These are phyloP conservation scores for Podospora tetraspora DNA, from an alignment of 495 filamentous ascomycete species.

Conservation along the genomic window DNA sequence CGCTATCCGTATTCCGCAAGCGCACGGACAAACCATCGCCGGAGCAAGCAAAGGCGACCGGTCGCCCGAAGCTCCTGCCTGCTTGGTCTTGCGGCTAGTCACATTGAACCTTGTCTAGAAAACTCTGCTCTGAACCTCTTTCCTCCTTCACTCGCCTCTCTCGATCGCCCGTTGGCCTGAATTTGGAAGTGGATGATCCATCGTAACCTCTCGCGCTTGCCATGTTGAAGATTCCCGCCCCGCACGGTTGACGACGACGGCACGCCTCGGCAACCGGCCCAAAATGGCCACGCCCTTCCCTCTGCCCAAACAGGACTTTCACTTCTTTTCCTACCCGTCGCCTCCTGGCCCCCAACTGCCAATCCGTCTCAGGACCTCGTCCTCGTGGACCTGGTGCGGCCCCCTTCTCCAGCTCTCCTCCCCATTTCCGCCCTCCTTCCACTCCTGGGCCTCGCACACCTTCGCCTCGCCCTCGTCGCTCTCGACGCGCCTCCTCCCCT, in stretches of 20 bases:
- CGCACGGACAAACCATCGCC: background rate
- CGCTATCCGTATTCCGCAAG: background rate
- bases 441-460: background rate
- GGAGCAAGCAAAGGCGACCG: background rate
- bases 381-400: background rate
- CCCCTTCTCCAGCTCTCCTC: background rate
- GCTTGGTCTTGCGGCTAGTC: background rate
- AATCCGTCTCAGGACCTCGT: background rate
- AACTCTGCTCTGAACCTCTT: background rate
- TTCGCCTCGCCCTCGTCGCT: background rate
- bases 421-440: background rate
- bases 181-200: background rate
- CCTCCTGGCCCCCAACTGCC: background rate
- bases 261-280: background rate
- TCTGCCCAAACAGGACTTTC: background rate
- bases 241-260: background rate
- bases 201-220: background rate
- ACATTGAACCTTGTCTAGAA: background rate
- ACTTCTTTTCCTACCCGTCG: background rate
- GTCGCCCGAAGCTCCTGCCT: background rate
- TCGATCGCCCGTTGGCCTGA: background rate
- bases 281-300: background rate
- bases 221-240: background rate
- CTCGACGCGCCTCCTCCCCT: constrained; percentile 17
- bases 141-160: background rate